Conservation (phyloP, 164 flowering plant genomes). For the Tinospora cordifolia region DNA sequence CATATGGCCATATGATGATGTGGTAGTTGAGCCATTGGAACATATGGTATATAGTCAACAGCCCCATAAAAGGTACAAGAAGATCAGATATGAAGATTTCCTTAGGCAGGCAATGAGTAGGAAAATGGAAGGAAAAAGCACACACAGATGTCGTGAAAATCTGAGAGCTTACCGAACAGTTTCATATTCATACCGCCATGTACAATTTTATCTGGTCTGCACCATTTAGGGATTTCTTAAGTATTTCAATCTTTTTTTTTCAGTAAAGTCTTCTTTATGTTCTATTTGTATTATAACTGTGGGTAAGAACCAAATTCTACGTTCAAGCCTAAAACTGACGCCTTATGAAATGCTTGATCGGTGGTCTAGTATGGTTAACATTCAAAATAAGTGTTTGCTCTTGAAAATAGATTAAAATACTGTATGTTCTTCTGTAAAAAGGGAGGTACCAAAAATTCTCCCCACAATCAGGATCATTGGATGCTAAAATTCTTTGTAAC, state of each 20-base stretch:
- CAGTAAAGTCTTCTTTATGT: neutral
- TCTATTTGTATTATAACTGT: neutral
- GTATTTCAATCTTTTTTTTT: neutral
- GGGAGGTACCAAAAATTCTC: too few relatives aligned
- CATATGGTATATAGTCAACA: constrained; percentile 10
- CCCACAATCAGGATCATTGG: too few relatives aligned
- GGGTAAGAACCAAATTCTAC: neutral
- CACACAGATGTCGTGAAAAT: constrained; percentile 5
- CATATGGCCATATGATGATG: constrained; percentile 14
- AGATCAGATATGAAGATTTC: constrained; percentile 24
- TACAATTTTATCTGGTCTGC: neutral
- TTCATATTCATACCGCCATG: neutral
- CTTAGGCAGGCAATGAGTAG: constrained; percentile 11
- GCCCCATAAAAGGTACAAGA: constrained; percentile 19
- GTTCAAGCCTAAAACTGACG: neutral
- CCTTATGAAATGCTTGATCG: too few relatives aligned
- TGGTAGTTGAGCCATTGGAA: constrained; percentile 24
- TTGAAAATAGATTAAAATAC: too few relatives aligned
- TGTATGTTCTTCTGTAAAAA: too few relatives aligned
- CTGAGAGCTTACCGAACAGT: neutral
- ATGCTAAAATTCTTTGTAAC: too few relatives aligned
- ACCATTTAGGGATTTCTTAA: too few relatives aligned
- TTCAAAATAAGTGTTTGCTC: too few relatives aligned
- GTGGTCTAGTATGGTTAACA: too few relatives aligned
- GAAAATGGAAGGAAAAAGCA: constrained; percentile 24